phyloP scores from a whole-genome alignment of 495 filamentous ascomycete genomes.

The Penicillium arizonense region DNA sequence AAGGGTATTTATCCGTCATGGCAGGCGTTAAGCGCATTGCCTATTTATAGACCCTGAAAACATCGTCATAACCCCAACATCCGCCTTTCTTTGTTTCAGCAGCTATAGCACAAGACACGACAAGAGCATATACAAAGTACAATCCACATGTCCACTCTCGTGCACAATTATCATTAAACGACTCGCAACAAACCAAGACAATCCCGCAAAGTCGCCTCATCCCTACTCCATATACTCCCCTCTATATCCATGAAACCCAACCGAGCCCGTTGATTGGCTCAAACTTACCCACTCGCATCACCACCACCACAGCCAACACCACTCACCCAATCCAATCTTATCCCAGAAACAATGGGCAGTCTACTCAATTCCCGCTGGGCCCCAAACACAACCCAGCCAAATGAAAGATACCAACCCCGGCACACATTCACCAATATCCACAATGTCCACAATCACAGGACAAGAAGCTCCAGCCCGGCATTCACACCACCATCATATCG shows the following conservation, averaged over 20 bases:
- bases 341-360: slow-evolving; percentile 18
- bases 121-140: too few relatives aligned
- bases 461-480: neutral
- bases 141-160: too few relatives aligned
- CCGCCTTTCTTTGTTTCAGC: too few relatives aligned
- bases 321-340: neutral
- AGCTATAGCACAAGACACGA: too few relatives aligned
- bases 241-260: neutral
- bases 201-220: neutral
- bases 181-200: neutral
- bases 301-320: neutral
- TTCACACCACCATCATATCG: slow-evolving; percentile 15
- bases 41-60: too few relatives aligned
- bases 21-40: too few relatives aligned
- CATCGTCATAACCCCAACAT: too few relatives aligned
- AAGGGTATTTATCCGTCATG: too few relatives aligned
- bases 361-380: slow-evolving; percentile 34
- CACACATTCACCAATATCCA: slow-evolving; percentile 9
- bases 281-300: neutral
- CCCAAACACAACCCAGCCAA: neutral
- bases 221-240: neutral
- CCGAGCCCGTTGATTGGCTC: slow-evolving; percentile 9
- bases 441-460: slow-evolving; percentile 4
- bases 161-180: neutral
- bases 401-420: neutral